A percentile compares a stretch with the other conserved stretches of the same genome.
Evolutionary conservation across 1,284 basidiomycete species (phyloP).

Genomic region (Erythrobasidium hasegawianum): DNA sequence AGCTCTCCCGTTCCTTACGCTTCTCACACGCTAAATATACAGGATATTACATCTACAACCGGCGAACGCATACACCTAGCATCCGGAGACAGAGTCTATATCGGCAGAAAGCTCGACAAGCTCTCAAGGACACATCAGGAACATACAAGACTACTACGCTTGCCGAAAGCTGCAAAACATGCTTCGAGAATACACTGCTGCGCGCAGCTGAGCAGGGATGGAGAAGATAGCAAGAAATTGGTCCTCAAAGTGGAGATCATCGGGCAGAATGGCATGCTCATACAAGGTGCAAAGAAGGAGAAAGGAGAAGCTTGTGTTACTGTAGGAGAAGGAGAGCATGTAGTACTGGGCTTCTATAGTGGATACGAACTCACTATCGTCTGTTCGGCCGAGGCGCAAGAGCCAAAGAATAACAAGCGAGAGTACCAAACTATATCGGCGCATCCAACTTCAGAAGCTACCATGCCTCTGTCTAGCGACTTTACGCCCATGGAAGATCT

Average conservation of each 20-base stretch:
- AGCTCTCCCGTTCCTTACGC: not conserved
- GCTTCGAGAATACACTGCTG: slow-evolving; percentile 27
- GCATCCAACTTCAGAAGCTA: slow-evolving; percentile 19
- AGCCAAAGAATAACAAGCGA: slow-evolving; percentile 1
- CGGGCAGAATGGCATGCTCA: slow-evolving; percentile 32
- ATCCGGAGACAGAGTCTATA: slow-evolving; percentile 16
- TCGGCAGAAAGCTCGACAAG: slow-evolving; percentile 24
- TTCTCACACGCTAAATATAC: not conserved
- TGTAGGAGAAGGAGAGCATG: not conserved
- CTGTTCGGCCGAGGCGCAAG: not conserved
- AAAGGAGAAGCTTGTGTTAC: slow-evolving; percentile 1
- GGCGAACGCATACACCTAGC: not conserved
- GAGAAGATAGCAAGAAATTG: not conserved
- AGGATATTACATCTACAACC: no score
- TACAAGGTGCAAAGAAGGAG: slow-evolving; percentile 17
- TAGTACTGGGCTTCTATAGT: slow-evolving; percentile 24
- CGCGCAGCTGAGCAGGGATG: not conserved
- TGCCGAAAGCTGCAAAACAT: slow-evolving; percentile 33
- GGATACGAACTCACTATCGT: slow-evolving; percentile 9
- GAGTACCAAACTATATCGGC: slow-evolving; percentile 1
- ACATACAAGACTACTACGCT: not conserved
- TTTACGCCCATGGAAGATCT: slow-evolving; percentile 8
- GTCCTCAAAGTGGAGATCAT: slow-evolving; percentile 4
- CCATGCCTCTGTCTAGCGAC: slow-evolving; percentile 5
- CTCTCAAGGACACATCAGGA: not conserved